A percentile compares a stretch with the other conserved stretches of the same genome.
Conservation (phyloP, 1,139 yeast genomes). For the Hanseniaspora sp. region DNA sequence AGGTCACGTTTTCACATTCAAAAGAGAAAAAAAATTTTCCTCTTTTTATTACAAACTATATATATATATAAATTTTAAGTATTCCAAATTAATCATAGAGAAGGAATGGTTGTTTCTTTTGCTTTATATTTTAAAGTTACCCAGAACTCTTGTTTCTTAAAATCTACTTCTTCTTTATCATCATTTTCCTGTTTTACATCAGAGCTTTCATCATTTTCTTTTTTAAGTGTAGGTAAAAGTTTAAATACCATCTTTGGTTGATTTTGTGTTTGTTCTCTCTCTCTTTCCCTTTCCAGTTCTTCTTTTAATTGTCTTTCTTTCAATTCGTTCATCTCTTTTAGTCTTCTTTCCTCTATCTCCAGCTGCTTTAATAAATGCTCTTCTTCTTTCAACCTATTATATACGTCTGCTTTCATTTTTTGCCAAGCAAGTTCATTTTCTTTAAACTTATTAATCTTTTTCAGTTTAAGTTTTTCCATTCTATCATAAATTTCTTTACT, state of each 20-base stretch:
- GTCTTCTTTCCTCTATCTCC: constrained; percentile 9
- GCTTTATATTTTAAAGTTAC: constrained; percentile 3
- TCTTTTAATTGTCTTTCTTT: constrained; percentile 7
- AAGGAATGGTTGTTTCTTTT: too few relatives aligned
- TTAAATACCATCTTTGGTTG: constrained; percentile 13
- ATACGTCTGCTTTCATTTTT: constrained; percentile 7
- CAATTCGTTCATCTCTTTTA: constrained; percentile 6
- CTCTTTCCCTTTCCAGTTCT: background rate
- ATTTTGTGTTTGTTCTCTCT: background rate
- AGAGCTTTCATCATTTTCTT: background rate
- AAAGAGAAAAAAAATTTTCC: too few relatives aligned
- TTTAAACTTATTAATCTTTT: constrained; percentile 12
- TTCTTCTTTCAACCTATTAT: constrained; percentile 2
- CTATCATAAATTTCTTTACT: constrained; percentile 3
- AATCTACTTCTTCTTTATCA: background rate
- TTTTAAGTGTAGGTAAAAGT: background rate
- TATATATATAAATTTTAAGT: too few relatives aligned
- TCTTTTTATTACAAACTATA: too few relatives aligned
- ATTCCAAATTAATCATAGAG: too few relatives aligned
- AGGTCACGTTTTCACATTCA: too few relatives aligned
- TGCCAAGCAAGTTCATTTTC: constrained; percentile 14
- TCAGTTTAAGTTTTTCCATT: constrained; percentile 3
- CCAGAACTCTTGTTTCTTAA: background rate
- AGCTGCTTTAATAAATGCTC: constrained; percentile 2
- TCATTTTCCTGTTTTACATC: background rate